Conservation (phyloP, 805 yeast species). For the Ogataea pignaliae region DNA sequence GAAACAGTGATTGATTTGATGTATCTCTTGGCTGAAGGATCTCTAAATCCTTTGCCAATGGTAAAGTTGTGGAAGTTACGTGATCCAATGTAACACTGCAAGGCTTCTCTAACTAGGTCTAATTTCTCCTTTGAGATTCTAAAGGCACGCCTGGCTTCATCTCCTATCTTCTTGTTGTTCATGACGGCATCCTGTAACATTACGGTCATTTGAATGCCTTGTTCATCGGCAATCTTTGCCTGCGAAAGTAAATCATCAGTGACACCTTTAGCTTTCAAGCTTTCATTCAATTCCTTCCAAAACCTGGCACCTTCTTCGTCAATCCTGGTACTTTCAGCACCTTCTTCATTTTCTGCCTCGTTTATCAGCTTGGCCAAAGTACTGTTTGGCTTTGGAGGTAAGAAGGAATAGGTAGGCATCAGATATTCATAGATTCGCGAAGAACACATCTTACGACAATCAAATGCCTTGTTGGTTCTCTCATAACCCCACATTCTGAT, state of each 20-base stretch:
- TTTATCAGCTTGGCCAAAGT: conserved; percentile 56
- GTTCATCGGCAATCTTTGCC: conserved; percentile 32
- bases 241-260: conserved; percentile 35
- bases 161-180: conserved; percentile 59
- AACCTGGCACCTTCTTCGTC: conserved; percentile 70
- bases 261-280: conserved; percentile 36
- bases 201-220: conserved; percentile 34
- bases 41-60: conserved; percentile 60
- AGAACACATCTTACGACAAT: conserved; percentile 91
- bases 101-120: conserved; percentile 57
- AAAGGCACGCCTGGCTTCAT: conserved; percentile 60
- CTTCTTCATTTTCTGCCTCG: conserved; percentile 42
- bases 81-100: conserved; percentile 74
- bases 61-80: conserved; percentile 68
- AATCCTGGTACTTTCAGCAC: conserved; percentile 55
- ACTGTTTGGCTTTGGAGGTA: conserved; percentile 84
- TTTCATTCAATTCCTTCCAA: conserved; percentile 53
- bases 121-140: conserved; percentile 63
- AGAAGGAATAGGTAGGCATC: conserved; percentile 83
- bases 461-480: conserved; percentile 85
- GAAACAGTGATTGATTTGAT: conserved; percentile 77
- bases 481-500: conserved; percentile 91
- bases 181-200: conserved; percentile 33
- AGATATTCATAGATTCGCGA: conserved; percentile 94
- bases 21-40: conserved; percentile 77